A percentile compares a stretch with the other conserved stretches of the same genome.
These are phyloP conservation scores for Ambrosia artemisiifolia DNA, from an alignment of 129 eudicot species.

Conservation along the genomic window DNA sequence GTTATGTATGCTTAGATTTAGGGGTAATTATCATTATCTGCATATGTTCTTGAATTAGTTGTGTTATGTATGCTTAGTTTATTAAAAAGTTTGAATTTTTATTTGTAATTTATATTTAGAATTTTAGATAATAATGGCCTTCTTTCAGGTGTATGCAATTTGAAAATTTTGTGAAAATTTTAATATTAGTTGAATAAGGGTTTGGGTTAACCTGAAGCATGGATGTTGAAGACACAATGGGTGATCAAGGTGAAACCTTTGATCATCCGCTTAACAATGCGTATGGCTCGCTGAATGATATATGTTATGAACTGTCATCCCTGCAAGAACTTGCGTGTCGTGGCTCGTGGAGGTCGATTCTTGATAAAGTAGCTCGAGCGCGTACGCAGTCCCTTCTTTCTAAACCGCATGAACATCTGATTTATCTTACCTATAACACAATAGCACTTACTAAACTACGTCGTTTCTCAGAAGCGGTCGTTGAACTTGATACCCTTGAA, in stretches of 20 bases:
- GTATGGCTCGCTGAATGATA: conserved; percentile 51
- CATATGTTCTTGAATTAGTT: background rate
- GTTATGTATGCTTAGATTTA: background rate
- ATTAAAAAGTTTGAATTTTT: too few species aligned
- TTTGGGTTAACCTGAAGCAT: conserved; percentile 9
- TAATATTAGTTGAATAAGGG: background rate
- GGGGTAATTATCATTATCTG: background rate
- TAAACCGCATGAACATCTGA: conserved; percentile 83
- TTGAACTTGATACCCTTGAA: conserved; percentile 51
- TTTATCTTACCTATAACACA: conserved; percentile 71
- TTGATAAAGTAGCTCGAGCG: conserved; percentile 69
- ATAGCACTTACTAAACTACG: conserved; percentile 77
- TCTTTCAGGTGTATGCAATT: conserved; percentile 13
- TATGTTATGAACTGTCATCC: conserved; percentile 58
- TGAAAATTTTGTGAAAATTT: background rate
- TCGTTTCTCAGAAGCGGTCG: conserved; percentile 60
- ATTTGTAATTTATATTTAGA: background rate
- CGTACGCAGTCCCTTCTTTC: conserved; percentile 65
- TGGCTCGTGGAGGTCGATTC: conserved; percentile 80
- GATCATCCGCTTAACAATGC: conserved; percentile 52
- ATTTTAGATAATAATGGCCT: background rate
- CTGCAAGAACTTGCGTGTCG: conserved; percentile 80
- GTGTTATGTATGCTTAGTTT: background rate
- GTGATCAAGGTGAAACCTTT: conserved; percentile 15
- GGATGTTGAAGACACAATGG: conserved; percentile 8